Evolutionary conservation across 768 basidiomycete genomes (phyloP).

Genomic region (Pisolithus orientalis): DNA sequence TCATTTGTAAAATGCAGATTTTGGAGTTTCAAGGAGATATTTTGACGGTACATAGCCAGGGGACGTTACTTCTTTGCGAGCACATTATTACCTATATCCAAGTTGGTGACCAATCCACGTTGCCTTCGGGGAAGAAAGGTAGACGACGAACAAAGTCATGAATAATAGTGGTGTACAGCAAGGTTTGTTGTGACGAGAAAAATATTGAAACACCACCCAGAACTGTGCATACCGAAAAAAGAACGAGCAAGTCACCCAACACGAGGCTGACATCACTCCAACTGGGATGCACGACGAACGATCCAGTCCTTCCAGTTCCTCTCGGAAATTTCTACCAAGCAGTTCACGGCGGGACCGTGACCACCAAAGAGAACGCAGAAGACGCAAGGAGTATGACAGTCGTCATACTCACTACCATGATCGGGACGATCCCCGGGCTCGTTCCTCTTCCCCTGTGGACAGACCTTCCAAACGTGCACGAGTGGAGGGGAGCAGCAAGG

Average conservation of each 20-base stretch:
- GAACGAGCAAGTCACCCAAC: no score
- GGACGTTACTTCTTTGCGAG: no score
- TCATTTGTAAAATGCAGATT: neutral
- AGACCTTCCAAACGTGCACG: constrained; percentile 14
- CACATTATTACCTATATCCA: no score
- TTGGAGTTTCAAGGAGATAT: neutral
- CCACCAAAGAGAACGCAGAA: constrained; percentile 1
- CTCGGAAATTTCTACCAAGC: neutral
- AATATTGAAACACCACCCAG: no score
- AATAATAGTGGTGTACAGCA: no score
- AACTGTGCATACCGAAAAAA: no score
- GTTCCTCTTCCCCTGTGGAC: constrained; percentile 11
- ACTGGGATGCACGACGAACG: constrained; percentile 16
- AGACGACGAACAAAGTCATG: no score
- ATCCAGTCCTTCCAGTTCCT: constrained; percentile 13
- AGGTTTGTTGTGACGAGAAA: no score
- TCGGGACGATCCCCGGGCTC: constrained; percentile 3
- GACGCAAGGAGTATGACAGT: neutral
- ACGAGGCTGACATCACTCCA: neutral
- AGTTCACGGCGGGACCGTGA: constrained; percentile 1
- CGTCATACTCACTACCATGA: neutral
- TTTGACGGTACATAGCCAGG: no score
- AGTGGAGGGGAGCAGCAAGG: constrained; percentile 9
- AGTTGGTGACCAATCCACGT: no score
- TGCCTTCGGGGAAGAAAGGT: no score